Base-by-base conservation (phyloP, 768 basidiomycete genomes). In the Rickenella mellea region DNA sequence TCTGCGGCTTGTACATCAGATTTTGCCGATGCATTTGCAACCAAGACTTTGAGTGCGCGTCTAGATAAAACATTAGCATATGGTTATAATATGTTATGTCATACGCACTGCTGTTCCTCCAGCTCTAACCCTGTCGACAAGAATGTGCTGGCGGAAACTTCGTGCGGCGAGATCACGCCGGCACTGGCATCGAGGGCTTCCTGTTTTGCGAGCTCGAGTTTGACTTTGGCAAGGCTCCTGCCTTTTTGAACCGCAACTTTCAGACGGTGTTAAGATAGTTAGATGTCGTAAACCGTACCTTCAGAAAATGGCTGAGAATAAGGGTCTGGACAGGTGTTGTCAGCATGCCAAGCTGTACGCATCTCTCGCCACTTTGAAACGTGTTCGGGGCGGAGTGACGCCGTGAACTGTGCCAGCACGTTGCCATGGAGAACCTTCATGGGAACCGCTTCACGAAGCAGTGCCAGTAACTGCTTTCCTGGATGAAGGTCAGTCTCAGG, bases 311-410 rank as follows among this genome's bases (percentile, higher is more conserved):
- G 47, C 26, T 36, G 19, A 19, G 19, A 17, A 22, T 36, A 36
- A 11, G 33, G 33, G 12, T 36, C 24, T 17, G 33, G 33, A 36
- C 30, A 52, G 51, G 14, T 53, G 51, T 32, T 58, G 11, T 36
- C 33, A 3, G 19, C 33, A 22, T 36, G 19, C 33, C 33, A 36
- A 3, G 24, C 33, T 14, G 19, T 17, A 17, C 19, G 10, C 33
- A 36, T 36, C 24, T 36, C 33, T 10, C 19, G 19, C 33, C 33
- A 36, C 3, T 36, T 14, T 7, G 9, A 9, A 17, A 36, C 15
- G 24, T 36, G 19, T 14, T 36, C 33, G 12, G 19, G 19, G 10
- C 19, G 24, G 24, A 36, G 24, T 36, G 33, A 19, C 15, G 19
- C 24, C 33, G 33, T 10, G 24, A 36, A 36, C 12, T 36, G 19